A percentile compares a stretch with the other conserved stretches of the same genome.
Evolutionary conservation across 345 rosid species (phyloP).

Genomic region (Murraya paniculata): DNA sequence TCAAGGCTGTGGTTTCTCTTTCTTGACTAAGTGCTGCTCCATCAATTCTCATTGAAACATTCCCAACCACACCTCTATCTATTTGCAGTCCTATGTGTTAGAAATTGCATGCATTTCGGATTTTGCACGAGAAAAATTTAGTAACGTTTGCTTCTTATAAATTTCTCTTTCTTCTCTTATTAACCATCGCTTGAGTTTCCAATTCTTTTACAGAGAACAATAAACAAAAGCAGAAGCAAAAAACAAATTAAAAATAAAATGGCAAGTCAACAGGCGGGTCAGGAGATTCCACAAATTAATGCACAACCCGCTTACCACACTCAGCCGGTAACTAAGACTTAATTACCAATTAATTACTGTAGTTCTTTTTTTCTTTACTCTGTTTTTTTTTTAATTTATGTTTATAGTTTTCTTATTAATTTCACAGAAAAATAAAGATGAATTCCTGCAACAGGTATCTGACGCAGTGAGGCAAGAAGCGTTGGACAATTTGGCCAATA

Average conservation of each 20-base stretch:
- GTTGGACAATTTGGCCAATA: background rate
- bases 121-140: background rate
- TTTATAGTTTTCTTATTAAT: no score
- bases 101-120: background rate
- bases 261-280: constrained; percentile 5
- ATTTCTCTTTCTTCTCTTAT: background rate
- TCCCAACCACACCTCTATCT: background rate
- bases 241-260: background rate
- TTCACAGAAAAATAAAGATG: constrained; percentile 11
- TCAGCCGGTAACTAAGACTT: background rate
- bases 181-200: background rate
- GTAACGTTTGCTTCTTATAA: background rate
- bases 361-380: no score
- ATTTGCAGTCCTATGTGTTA: background rate
- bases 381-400: no score
- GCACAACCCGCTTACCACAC: background rate
- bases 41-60: background rate
- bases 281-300: background rate
- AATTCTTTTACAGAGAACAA: background rate
- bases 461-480: constrained; percentile 1
- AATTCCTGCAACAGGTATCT: background rate
- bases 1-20: background rate
- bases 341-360: no score
- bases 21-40: background rate
- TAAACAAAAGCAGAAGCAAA: background rate